Evolutionary conservation across 2,329 filamentous ascomycete species (phyloP).

Genomic region (Colletotrichum shisoi): DNA sequence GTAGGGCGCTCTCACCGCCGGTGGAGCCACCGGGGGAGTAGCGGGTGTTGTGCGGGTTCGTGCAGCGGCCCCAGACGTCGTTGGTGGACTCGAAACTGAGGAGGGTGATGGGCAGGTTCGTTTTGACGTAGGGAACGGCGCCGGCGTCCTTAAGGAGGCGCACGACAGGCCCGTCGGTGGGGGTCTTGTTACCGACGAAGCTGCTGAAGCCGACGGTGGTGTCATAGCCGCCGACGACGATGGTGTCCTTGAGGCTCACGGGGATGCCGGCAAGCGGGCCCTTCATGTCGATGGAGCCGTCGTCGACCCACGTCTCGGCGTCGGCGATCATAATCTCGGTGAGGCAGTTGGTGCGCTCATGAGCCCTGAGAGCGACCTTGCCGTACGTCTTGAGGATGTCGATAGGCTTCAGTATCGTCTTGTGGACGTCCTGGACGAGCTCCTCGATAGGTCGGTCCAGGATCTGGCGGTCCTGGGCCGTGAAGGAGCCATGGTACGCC

Average conservation of each 20-base stretch:
- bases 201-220: constrained; percentile 80
- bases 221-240: constrained; percentile 84
- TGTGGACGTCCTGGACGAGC: constrained; percentile 80
- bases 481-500: constrained; percentile 72
- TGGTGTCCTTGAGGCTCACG: constrained; percentile 81
- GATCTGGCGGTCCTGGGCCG: constrained; percentile 69
- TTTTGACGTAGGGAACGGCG: constrained; percentile 92
- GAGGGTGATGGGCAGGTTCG: constrained; percentile 85
- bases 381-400: constrained; percentile 86
- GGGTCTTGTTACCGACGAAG: constrained; percentile 71
- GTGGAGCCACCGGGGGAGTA: constrained; percentile 92
- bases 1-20: constrained; percentile 81
- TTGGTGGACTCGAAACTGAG: constrained; percentile 84
- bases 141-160: constrained; percentile 84
- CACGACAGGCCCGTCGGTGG: constrained; percentile 75
- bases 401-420: constrained; percentile 68
- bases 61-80: constrained; percentile 80
- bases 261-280: constrained; percentile 88
- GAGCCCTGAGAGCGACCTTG: constrained; percentile 83
- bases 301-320: constrained; percentile 74
- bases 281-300: constrained; percentile 71
- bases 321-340: constrained; percentile 85
- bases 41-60: constrained; percentile 81
- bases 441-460: constrained; percentile 77
- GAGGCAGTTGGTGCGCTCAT: constrained; percentile 85